Percentiles rank a stretch among this genome's conserved stretches.
Evolutionary conservation across 257 asterid genomes (phyloP).

Genomic region (Agastache rugosa): DNA sequence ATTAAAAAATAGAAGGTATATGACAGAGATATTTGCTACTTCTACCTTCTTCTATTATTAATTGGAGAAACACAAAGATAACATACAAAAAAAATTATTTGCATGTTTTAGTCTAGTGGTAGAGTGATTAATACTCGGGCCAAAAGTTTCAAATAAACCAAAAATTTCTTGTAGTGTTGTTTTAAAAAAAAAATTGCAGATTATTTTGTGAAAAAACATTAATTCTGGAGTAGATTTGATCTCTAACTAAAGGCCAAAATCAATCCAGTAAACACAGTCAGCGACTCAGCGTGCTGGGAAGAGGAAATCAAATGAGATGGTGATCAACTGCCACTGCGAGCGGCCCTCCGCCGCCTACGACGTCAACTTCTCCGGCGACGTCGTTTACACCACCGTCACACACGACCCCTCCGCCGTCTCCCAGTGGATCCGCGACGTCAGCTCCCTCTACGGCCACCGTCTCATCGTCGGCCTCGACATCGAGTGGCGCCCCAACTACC

Average conservation of each 20-base stretch:
- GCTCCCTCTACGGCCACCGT: conserved; percentile 34
- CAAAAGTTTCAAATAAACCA: too few species aligned
- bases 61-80: too few species aligned
- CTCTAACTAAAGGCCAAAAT: neutral
- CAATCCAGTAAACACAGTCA: neutral
- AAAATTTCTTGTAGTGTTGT: too few species aligned
- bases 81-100: too few species aligned
- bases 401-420: conserved; percentile 34
- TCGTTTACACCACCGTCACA: conserved; percentile 44
- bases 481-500: conserved; percentile 50
- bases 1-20: too few species aligned
- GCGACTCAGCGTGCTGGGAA: neutral
- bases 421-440: conserved; percentile 39
- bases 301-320: neutral
- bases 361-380: conserved; percentile 38
- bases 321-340: neutral
- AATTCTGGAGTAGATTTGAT: conserved; percentile 7
- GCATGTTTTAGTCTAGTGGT: too few species aligned
- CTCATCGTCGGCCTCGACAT: conserved; percentile 52
- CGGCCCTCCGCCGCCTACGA: conserved; percentile 33
- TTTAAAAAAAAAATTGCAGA: neutral
- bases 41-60: too few species aligned
- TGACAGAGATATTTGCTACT: too few species aligned
- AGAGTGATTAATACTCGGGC: too few species aligned
- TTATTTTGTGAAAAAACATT: neutral